Conservation (phyloP, 257 asterid species). For the Coffea canephora region DNA sequence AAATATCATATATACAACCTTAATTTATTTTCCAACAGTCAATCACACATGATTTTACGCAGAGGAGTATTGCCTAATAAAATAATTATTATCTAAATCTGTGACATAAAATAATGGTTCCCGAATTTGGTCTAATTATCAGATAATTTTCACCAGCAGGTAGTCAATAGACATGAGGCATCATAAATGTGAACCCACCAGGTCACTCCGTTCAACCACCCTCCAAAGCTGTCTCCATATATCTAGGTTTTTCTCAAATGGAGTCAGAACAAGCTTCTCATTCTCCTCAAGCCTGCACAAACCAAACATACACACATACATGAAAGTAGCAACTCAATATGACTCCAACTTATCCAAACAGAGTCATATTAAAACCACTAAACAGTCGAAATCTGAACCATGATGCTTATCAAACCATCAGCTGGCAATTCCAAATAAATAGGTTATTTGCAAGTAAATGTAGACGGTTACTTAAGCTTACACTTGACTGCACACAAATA, state of each 20-base stretch:
- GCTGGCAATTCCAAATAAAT: not conserved
- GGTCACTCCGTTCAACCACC: slow-evolving; percentile 98
- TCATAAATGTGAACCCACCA: slow-evolving; percentile 52
- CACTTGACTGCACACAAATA: not conserved
- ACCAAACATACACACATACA: not conserved
- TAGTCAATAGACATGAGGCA: no score
- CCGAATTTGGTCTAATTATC: not conserved
- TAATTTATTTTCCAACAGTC: not conserved
- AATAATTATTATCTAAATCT: not conserved
- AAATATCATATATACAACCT: not conserved
- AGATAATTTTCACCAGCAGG: not conserved
- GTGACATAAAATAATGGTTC: not conserved
- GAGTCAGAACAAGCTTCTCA: slow-evolving; percentile 88
- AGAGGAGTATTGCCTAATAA: no score
- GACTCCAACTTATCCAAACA: not conserved
- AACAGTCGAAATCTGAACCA: not conserved
- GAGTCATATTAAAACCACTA: not conserved
- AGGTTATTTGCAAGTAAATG: not conserved
- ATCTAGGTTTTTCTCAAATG: slow-evolving; percentile 96
- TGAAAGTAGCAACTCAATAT: not conserved
- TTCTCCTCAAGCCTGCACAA: slow-evolving; percentile 88
- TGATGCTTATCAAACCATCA: not conserved
- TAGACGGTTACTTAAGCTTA: not conserved
- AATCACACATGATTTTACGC: not conserved
- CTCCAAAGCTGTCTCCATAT: slow-evolving; percentile 99